Evolutionary conservation across 768 basidiomycete species (phyloP), one percentile per base, ranked within the genome.

Genomic region (Rubroboletus pulcherrimus): DNA sequence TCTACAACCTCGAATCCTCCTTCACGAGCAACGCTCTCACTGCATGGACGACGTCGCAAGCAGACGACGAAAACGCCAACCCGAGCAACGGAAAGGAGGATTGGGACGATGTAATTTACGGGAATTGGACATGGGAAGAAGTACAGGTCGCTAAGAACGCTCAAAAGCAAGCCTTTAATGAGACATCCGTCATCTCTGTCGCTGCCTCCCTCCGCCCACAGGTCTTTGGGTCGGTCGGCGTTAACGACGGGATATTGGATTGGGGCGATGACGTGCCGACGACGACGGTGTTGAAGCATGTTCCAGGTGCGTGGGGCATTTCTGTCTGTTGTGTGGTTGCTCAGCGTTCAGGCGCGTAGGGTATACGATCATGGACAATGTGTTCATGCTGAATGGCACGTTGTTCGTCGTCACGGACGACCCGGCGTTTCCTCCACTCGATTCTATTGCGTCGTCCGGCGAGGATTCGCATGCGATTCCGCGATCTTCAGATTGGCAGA

Each of bases 281-380:
- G 44, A 82, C 86, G 4, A 75, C 62, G n/a, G 63, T 89, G 44
- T 63, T 85, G 21, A 78, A 79, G 42, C 89, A 91, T 71, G 75
- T 79, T 31, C 80, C 88, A 60, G 89, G 89, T 89, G 53, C 35
- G 75, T 15, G 60, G 5, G n/a, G 2, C 9, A 34, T 30, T 47
- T 29, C 40, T 10, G 8, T 55, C 14, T 39, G 15, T 15, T 6
- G 8, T 7, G 45, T 15, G 11, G 21, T 33, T 26, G 19, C 7
- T 33, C 12, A 14, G 6, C 12, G 37, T 50, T 63, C 31, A 56
- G 51, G 54, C 26, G 33, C 40, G 35, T 61, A 94, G 93, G 93
- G 4, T 91, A 85, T 73, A 92, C 89, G 1, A 81, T 93, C 42
- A 75, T 95, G 53, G 90, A 94, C 63, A 87, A 91, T 57, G 78